phyloP scores from a whole-genome alignment of 208 protist genomes.

The Phytomonas sp. region DNA sequence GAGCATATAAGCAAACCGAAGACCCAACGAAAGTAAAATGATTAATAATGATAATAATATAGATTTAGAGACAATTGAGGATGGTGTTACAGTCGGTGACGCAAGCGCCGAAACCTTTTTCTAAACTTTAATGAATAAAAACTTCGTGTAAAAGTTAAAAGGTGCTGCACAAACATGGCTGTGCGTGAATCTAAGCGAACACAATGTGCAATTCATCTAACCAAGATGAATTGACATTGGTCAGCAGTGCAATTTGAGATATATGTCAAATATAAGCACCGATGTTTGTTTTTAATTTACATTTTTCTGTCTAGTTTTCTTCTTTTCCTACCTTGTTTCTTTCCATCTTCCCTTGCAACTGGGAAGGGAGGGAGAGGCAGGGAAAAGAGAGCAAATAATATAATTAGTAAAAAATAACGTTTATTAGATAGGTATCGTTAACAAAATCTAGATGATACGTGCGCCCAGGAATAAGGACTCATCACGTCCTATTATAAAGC shows the following conservation, averaged over 20 bases:
- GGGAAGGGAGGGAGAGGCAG: not conserved
- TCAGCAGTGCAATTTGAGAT: not conserved
- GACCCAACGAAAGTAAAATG: not conserved
- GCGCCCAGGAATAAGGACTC: not conserved
- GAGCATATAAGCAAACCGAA: not conserved
- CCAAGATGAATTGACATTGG: not conserved
- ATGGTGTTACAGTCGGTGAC: not conserved
- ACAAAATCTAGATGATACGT: not conserved
- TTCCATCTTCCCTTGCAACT: not conserved
- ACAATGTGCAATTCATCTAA: not conserved
- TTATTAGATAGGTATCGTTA: not conserved
- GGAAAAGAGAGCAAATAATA: not conserved
- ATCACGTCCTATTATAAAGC: slow-evolving; percentile 61
- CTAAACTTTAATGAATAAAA: not conserved
- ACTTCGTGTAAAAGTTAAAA: not conserved
- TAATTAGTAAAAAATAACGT: not conserved
- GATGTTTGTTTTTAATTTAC: not conserved
- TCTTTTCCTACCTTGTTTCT: not conserved
- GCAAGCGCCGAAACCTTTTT: not conserved
- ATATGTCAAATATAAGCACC: not conserved
- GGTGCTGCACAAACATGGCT: not conserved
- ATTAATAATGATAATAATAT: not conserved
- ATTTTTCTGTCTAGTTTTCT: not conserved
- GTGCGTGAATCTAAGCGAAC: not conserved
- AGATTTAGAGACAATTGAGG: not conserved